Base-by-base conservation (phyloP, 495 filamentous ascomycete genomes). In the Talaromyces thailandensis region DNA sequence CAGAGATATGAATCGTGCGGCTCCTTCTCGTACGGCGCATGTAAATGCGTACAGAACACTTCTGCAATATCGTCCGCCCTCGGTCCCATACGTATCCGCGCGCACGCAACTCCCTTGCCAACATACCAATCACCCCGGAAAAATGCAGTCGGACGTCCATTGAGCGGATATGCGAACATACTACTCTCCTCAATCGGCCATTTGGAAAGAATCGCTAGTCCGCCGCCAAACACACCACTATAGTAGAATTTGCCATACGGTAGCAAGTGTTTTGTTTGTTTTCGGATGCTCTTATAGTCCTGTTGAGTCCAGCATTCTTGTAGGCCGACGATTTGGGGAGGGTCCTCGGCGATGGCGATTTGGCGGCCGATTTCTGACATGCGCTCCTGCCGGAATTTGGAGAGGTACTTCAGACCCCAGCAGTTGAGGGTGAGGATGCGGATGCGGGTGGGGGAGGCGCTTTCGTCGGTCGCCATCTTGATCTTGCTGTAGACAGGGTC, bases 241-340 rank as follows among this genome's bases (percentile, higher is more conserved):
- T 86, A 83, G 78, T 96, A 98, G 77, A 93, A 96, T 73, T 98
- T 98, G 31, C 86, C 92, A 70, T 96, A 89, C 1, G 94, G 94
- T n/a, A 98, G 82, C 51, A 94, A 79, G 64, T 88, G 76, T 51
- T 79, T 79, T 0, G 92, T 96, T 63, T 88, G 82, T 23, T 81
- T 71, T 31, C 90, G 90, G 64, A 98, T 92, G 70, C 80, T 85
- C 37, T 84, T 80, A 81, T 93, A 98, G 79, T 98, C 94, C 66
- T 91, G 80, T 64, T 95, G 87, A 6, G 91, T 93, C 87, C 89
- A 98, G 80, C 91, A 95, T 80, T 98, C 94, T 78, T 98, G 94
- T 16, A 98, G 80, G 14, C 88, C 91, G 62, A 98, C 91, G 67
- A 98, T 94, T 58, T 95, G 84, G 23, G 93, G 90, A 14, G 81